These are phyloP conservation scores for Ichthyophonus hoferi DNA, from an alignment of 208 protist genomes.

Conservation along the genomic window DNA sequence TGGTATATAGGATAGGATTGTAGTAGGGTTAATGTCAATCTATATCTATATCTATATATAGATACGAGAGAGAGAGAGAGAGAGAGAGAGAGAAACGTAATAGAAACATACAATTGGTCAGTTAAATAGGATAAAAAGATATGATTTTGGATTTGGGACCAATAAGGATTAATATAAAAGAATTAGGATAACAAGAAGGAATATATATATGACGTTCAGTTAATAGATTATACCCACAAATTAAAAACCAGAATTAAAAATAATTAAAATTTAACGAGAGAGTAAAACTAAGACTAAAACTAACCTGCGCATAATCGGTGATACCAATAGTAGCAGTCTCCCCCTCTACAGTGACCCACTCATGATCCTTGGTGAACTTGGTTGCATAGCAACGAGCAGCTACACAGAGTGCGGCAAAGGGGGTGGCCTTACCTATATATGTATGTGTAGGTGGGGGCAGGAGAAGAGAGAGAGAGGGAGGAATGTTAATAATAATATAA, in stretches of 20 bases:
- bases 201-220: too few relatives aligned
- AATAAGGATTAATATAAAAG: too few relatives aligned
- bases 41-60: too few relatives aligned
- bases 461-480: neutral
- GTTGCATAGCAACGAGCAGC: neutral
- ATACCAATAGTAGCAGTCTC: constrained; percentile 54
- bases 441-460: too few relatives aligned
- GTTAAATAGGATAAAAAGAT: too few relatives aligned
- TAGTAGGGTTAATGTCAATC: too few relatives aligned
- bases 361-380: constrained; percentile 48
- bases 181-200: too few relatives aligned
- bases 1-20: too few relatives aligned
- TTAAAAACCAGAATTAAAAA: too few relatives aligned
- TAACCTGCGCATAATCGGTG: constrained; percentile 54
- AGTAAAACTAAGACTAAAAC: neutral
- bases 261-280: neutral
- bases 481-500: neutral
- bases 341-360: constrained; percentile 47
- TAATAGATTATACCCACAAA: too few relatives aligned
- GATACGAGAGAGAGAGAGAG: neutral
- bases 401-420: neutral
- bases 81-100: neutral
- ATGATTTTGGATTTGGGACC: too few relatives aligned
- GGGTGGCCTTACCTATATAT: neutral
- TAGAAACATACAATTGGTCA: neutral